Evolutionary conservation across 768 basidiomycete genomes (phyloP), one percentile per base, ranked within the genome.

Genomic region (Amanita subjunquillea): DNA sequence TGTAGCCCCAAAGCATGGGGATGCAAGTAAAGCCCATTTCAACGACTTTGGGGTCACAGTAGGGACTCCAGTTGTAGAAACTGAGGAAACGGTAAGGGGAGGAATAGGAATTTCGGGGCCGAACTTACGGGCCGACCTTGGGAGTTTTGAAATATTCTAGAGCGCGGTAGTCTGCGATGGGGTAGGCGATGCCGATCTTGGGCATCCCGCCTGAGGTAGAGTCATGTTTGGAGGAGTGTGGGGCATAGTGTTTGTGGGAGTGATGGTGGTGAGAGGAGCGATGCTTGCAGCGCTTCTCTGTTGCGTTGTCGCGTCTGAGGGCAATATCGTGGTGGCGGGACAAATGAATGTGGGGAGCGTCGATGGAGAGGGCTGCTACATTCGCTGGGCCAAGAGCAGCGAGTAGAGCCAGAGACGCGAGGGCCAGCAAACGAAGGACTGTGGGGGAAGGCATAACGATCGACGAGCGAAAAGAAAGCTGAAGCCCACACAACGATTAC

Each of bases 1-100:
- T 71, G 6, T 63, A 57, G 55, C 85, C 82, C 87, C 87, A 91
- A 1, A 89, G 64, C 84, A 86, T 85, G 20, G 84, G 76, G 34
- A 77, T 70, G 56, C 69, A 80, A 8, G 74, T 65, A 37, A 83
- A 63, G n/a, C 80, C 83, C 49, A 76, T 65, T 4, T 61, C 30
- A 12, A 70, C 66, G 2, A 72, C 67, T 0, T 60, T 57, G n/a
- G 57, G 51, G 20, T 83, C 77, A 45, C 67, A 67, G 56, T 61
- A 67, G 9, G 83, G 75, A 36, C 73, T 71, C 91, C 91, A 94
- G 30, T 74, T 78, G 67, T 89, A 88, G 37, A 83, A 46, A 12
- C 77, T 78, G 39, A 15, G 45, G 48, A 9, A 46, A 30, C 44
- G 13, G 38, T 38, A 39, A 44, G 29, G 41, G 9, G 10, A 4